These are phyloP conservation scores for Uronychia setigera DNA, from an alignment of 73 alveolate genomes.

Conservation along the genomic window DNA sequence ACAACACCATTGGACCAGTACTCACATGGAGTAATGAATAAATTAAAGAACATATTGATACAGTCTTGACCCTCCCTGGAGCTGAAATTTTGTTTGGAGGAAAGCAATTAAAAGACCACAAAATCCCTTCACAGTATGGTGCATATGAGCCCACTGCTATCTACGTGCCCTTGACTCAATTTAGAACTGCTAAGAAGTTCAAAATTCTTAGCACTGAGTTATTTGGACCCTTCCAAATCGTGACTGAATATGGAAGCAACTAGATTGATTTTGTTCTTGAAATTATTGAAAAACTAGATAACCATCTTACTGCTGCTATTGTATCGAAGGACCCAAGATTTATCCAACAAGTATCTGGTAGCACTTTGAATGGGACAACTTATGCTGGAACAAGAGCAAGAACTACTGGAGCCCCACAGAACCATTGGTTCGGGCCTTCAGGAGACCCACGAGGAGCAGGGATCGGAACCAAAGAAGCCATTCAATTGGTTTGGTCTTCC, in stretches of 20 bases:
- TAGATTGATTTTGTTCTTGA: constrained; percentile 58
- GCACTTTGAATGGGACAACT: constrained; percentile 82
- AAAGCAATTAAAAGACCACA: constrained; percentile 69
- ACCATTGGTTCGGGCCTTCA: constrained; percentile 98
- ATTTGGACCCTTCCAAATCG: constrained; percentile 96
- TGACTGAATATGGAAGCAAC: constrained; percentile 45
- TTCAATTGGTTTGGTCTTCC: constrained; percentile 86
- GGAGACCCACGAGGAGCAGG: constrained; percentile 99
- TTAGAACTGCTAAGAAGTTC: constrained; percentile 44
- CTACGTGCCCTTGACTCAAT: constrained; percentile 77
- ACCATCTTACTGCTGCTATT: constrained; percentile 96
- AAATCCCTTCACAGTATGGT: constrained; percentile 86
- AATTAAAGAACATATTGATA: constrained; percentile 86
- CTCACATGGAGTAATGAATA: constrained; percentile 88
- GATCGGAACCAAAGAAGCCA: constrained; percentile 92
- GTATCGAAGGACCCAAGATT: constrained; percentile 91
- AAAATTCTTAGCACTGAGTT: constrained; percentile 82
- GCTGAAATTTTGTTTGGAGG: constrained; percentile 95
- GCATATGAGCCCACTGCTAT: constrained; percentile 91
- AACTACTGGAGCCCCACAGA: constrained; percentile 99
- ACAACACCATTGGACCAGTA: constrained; percentile 88
- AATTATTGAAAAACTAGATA: constrained; percentile 64
- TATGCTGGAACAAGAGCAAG: constrained; percentile 96
- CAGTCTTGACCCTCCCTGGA: constrained; percentile 77
- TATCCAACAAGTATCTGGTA: constrained; percentile 61